These are phyloP conservation scores for Oryza rufipogon DNA, from an alignment of 176 grass and related monocot genomes.

Conservation along the genomic window DNA sequence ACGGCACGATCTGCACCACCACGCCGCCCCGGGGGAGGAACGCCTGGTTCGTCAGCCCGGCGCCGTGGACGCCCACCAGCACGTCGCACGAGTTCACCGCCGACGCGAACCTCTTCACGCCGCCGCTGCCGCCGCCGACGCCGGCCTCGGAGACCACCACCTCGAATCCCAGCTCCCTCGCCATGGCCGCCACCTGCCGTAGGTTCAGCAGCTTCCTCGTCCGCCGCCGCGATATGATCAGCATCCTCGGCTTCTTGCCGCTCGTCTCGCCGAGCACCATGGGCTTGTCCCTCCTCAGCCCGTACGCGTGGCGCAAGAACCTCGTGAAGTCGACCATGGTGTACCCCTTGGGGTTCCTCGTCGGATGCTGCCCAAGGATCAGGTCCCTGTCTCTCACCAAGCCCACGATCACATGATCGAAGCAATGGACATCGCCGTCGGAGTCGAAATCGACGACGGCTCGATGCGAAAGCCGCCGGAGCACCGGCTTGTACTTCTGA, in stretches of 20 bases:
- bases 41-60: slow-evolving; percentile 57
- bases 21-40: slow-evolving; percentile 54
- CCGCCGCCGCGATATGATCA: slow-evolving; percentile 62
- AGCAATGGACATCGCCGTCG: slow-evolving; percentile 61
- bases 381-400: slow-evolving; percentile 65
- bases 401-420: slow-evolving; percentile 50
- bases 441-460: slow-evolving; percentile 56
- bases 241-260: slow-evolving; percentile 55
- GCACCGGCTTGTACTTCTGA: slow-evolving; percentile 57
- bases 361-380: slow-evolving; percentile 51
- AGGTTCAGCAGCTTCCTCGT: slow-evolving; percentile 63
- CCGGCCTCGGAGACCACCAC: slow-evolving; percentile 57
- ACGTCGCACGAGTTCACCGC: slow-evolving; percentile 69
- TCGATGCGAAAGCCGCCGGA: slow-evolving; percentile 48
- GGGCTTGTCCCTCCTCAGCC: slow-evolving; percentile 38
- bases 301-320: slow-evolving; percentile 58
- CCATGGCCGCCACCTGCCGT: slow-evolving; percentile 31
- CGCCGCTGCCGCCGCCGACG: slow-evolving; percentile 36
- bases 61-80: slow-evolving; percentile 62
- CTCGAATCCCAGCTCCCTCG: slow-evolving; percentile 48
- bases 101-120: slow-evolving; percentile 52
- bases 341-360: slow-evolving; percentile 51
- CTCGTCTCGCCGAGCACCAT: slow-evolving; percentile 46
- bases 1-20: slow-evolving; percentile 62
- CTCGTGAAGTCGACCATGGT: slow-evolving; percentile 67